Base-by-base conservation (phyloP, 2,329 filamentous ascomycete genomes). In the Claviceps monticola region DNA sequence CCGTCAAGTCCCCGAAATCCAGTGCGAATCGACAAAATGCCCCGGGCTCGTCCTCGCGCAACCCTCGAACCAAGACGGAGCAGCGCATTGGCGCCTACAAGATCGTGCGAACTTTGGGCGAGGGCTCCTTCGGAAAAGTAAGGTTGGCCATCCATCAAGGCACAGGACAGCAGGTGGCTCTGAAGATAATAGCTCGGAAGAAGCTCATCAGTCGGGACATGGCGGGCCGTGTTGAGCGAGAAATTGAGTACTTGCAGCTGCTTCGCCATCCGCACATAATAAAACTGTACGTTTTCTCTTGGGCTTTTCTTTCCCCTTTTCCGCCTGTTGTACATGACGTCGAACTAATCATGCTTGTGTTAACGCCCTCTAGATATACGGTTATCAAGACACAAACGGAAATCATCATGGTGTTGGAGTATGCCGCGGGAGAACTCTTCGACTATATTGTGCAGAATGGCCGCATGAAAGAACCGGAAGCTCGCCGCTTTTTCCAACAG, bases 351-450 rank as follows among this genome's bases (percentile, higher is more conserved):
- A 45, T 29, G 17, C 21, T 39, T 17, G 16, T 49, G 45, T 42
- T 37, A 50, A 50, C 43, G 34, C 39, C 46, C 36, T 37, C 36
- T 44, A 93, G 88, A 52, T 95, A 88, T 69, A 97, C 93, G 34
- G 93, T 98, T 57, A 97, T 98, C 67, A 96, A 95, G 56, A 96
- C 91, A 6, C 81, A 83, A 23, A 82, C 79, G 56, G 93, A 98
- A 66, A 98, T 98, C 65, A 93, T 97, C 68, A 98, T 98, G 93
- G 93, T 98, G 48, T 80, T 98, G 59, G 93, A 98, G 69, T 98
- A 95, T 69, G 93, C 93, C 43, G 93, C 93, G 55, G 88, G 88
- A 55, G 93, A 98, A 69, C 76, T 98, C 54, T 98, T 98, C 70
- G 91, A 98, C 69, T 97, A 97, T 70, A 93, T 98, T 56, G 93